Conservation (phyloP, 345 rosid genomes). For the Pistacia vera region DNA sequence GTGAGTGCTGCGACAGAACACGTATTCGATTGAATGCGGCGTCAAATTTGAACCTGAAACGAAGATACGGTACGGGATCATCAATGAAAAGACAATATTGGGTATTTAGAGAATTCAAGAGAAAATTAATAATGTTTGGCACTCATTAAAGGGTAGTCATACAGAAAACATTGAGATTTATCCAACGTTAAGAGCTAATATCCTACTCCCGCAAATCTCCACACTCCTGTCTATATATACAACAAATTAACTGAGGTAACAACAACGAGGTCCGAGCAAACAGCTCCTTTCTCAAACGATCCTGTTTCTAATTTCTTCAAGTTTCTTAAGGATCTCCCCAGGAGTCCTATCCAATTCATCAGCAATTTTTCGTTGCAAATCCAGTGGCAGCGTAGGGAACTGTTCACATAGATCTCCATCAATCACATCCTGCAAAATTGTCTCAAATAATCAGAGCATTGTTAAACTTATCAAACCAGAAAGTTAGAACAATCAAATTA, state of each 20-base stretch:
- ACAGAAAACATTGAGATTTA: not conserved
- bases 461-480: not conserved
- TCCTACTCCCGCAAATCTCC: slow-evolving; percentile 4
- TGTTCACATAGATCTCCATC: slow-evolving; percentile 99
- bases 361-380: slow-evolving; percentile 86
- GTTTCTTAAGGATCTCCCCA: slow-evolving; percentile 96
- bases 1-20: too few species aligned
- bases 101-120: too few species aligned
- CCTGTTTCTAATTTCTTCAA: slow-evolving; percentile 87
- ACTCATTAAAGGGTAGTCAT: not conserved
- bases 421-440: slow-evolving; percentile 79
- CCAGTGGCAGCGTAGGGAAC: slow-evolving; percentile 86
- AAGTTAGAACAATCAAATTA: not conserved
- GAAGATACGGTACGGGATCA: too few species aligned
- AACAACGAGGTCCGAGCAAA: slow-evolving; percentile 7
- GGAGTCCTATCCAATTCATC: slow-evolving; percentile 97
- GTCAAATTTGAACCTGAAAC: too few species aligned
- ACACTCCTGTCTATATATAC: slow-evolving; percentile 15
- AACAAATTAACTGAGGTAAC: not conserved
- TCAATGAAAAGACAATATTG: too few species aligned
- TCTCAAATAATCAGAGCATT: slow-evolving; percentile 18
- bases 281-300: slow-evolving; percentile 45
- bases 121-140: not conserved
- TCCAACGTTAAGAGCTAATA: not conserved
- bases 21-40: too few species aligned